Percentiles rank a stretch among this genome's conserved stretches.
phyloP scores from a whole-genome alignment of 805 yeast genomes.

The Osmozyma mogii region DNA sequence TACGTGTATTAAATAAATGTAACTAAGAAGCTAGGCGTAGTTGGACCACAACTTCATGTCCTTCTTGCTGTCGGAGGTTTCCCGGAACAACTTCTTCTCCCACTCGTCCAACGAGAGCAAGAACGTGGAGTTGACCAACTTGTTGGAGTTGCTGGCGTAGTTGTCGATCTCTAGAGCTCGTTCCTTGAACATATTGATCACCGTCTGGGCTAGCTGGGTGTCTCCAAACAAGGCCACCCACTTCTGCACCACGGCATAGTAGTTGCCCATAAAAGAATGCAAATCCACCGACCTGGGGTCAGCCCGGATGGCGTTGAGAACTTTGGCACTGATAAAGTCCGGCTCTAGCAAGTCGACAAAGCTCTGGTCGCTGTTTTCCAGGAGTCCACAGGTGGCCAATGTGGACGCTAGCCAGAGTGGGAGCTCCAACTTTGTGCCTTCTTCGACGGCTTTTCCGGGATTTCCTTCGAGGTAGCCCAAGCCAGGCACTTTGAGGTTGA shows the following conservation, averaged over 20 bases:
- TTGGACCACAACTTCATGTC: constrained; percentile 32
- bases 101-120: constrained; percentile 65
- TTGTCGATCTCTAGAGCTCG: constrained; percentile 70
- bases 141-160: constrained; percentile 47
- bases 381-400: constrained; percentile 43
- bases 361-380: constrained; percentile 32
- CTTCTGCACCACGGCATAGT: constrained; percentile 59
- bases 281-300: constrained; percentile 61
- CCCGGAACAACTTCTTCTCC: constrained; percentile 54
- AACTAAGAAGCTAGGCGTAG: constrained; percentile 1
- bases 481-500: constrained; percentile 73
- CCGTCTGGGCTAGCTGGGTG: constrained; percentile 46
- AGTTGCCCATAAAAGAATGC: constrained; percentile 58
- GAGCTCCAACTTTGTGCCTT: constrained; percentile 61
- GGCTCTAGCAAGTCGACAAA: constrained; percentile 69
- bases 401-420: constrained; percentile 88
- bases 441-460: constrained; percentile 52
- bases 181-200: constrained; percentile 45
- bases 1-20: neutral
- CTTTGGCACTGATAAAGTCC: constrained; percentile 53
- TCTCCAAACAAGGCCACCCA: constrained; percentile 75
- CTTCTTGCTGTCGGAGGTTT: constrained; percentile 42
- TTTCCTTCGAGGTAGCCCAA: constrained; percentile 82
- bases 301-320: constrained; percentile 76
- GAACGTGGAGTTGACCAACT: constrained; percentile 45